Evolutionary conservation across 2,329 filamentous ascomycete genomes (phyloP).

Genomic region (Apiospora marii): DNA sequence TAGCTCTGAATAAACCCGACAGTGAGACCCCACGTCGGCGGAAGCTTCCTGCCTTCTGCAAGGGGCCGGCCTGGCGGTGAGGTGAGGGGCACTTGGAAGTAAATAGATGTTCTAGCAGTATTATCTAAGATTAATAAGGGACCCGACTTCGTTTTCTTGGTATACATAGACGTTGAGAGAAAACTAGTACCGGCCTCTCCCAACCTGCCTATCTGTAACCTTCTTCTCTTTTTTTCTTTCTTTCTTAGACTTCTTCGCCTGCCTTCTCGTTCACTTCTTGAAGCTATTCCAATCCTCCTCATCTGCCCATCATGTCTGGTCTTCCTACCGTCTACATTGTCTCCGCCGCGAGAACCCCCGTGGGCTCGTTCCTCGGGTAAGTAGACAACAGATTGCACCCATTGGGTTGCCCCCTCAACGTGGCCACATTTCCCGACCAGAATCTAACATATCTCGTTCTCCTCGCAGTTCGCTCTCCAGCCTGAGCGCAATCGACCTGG

Average conservation of each 20-base stretch:
- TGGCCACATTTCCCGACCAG: constrained; percentile 29
- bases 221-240: not conserved
- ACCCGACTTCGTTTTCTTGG: not conserved
- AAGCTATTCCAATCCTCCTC: constrained; percentile 12
- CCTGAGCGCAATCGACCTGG: constrained; percentile 85
- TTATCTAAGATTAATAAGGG: constrained; percentile 14
- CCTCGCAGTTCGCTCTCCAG: constrained; percentile 80
- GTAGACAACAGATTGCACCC: constrained; percentile 35
- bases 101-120: constrained; percentile 12
- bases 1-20: constrained; percentile 1
- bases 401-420: not conserved
- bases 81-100: constrained; percentile 26
- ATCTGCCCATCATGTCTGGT: constrained; percentile 69
- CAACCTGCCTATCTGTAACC: not conserved
- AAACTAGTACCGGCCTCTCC: not conserved
- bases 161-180: not conserved
- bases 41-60: constrained; percentile 15
- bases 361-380: constrained; percentile 94
- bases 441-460: constrained; percentile 30
- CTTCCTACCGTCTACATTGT: constrained; percentile 95
- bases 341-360: constrained; percentile 86
- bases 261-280: constrained; percentile 12
- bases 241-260: not conserved
- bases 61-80: constrained; percentile 19
- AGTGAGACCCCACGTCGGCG: constrained; percentile 1